Conservation (phyloP, 2,329 filamentous ascomycete species). For the Claviceps pusilla region DNA sequence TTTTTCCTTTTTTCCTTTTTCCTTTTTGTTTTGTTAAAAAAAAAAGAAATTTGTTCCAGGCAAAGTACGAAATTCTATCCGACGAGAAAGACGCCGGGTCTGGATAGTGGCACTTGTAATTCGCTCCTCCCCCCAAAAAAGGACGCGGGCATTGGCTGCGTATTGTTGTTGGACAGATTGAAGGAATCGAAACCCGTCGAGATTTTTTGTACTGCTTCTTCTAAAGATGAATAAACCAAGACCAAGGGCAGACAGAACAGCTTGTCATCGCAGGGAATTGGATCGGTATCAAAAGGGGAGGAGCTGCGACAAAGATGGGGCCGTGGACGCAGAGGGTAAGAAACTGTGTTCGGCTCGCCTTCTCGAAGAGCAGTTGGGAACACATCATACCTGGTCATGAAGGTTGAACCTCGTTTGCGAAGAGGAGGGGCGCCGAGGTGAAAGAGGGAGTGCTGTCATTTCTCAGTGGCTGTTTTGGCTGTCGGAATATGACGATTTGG, state of each 20-base stretch:
- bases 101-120: not conserved
- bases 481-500: conserved; percentile 1
- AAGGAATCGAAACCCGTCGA: not conserved
- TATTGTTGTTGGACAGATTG: not conserved
- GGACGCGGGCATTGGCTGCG: not conserved
- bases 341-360: not conserved
- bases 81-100: not conserved
- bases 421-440: not conserved
- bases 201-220: not conserved
- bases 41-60: not conserved
- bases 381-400: not conserved
- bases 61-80: not conserved
- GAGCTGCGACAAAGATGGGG: not conserved
- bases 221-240: not conserved
- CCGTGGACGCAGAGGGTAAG: not conserved
- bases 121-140: not conserved
- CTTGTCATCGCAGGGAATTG: not conserved
- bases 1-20: not conserved
- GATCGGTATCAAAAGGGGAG: not conserved
- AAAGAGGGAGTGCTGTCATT: not conserved
- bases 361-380: not conserved
- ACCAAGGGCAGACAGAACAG: not conserved
- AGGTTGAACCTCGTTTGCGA: not conserved
- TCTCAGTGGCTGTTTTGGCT: not conserved
- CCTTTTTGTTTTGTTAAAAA: no score